Evolutionary conservation across 2,329 filamentous ascomycete species (phyloP), one percentile per base, ranked within the genome.

Genomic region (Colletotrichum magnum): DNA sequence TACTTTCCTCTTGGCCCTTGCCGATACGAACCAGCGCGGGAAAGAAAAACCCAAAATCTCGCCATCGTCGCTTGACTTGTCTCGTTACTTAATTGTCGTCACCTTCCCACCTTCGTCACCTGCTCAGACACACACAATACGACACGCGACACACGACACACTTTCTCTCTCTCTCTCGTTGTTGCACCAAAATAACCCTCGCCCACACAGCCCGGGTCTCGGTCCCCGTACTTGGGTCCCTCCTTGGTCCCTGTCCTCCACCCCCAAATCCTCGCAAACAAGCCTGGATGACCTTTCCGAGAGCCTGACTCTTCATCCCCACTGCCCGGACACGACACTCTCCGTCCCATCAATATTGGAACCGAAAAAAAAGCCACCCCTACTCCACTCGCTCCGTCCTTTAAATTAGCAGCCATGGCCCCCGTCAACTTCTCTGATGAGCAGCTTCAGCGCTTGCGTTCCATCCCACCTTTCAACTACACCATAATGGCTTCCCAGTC

Each of bases 401-500:
- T 43, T 36, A 59, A 59, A 64, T 51, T 32, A 69, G 53, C 54
- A 65, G 47, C 50, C 56, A 69, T 69, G 66, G 56, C 66, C 50
- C 62, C 66, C 66, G 6, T 66, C 50, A 54, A 28, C 18, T 41
- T 69, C 43, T 57, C 66, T 16, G 32, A 69, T 24, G 66, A 66
- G 12, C 72, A 77, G 72, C 67, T 73, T 70, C 21, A 73, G 69
- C 43, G 68, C 72, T n/a, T 74, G 71, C 26, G 72, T 68, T 53
- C 75, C 73, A 10, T 75, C 72, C 16, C 56, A 58, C 13, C 68
- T 73, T 51, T 74, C 50, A 43, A 60, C 12, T 60, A 69, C 66
- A 69, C 18, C 3, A 69, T 28, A 4, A 69, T 66, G 66, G 36
- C 66, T 39, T 52, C 66, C 18, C 62, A 66, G 26, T 39, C 54